A percentile compares a stretch with the other conserved stretches of the same genome.
Conservation (phyloP, 805 yeast species). For the Lipomyces kockii region DNA sequence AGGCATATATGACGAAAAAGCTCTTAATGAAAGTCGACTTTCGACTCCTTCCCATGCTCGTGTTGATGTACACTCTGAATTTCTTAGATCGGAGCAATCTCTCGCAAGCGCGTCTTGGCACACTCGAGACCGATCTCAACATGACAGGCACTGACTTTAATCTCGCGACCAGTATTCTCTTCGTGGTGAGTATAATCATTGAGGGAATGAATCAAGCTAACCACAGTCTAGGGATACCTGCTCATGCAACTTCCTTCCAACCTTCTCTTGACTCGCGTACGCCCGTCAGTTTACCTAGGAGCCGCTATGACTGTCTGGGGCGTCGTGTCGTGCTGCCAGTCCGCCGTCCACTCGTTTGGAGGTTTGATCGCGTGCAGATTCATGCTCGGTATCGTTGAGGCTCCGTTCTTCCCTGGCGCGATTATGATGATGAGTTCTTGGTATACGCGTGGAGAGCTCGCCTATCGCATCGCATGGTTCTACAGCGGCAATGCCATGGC, state of each 20-base stretch:
- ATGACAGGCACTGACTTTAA: conserved; percentile 51
- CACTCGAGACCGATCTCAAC: conserved; percentile 49
- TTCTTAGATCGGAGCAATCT: conserved; percentile 55
- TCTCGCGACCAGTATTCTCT: conserved; percentile 50
- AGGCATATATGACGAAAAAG: conserved; percentile 12
- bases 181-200: conserved; percentile 52
- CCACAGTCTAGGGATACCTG: conserved; percentile 46
- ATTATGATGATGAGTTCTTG: conserved; percentile 46
- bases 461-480: conserved; percentile 46
- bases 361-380: conserved; percentile 47
- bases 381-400: conserved; percentile 48
- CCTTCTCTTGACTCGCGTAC: conserved; percentile 42
- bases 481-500: conserved; percentile 55
- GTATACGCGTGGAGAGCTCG: conserved; percentile 50
- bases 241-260: conserved; percentile 36
- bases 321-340: conserved; percentile 42
- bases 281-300: conserved; percentile 48
- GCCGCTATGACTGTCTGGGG: conserved; percentile 48
- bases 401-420: conserved; percentile 50
- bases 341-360: conserved; percentile 45
- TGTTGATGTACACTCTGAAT: conserved; percentile 38
- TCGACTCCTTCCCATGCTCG: conserved; percentile 38
- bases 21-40: conserved; percentile 29
- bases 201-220: conserved; percentile 47
- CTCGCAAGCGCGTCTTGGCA: conserved; percentile 53